phyloP scores from a whole-genome alignment of 2,329 filamentous ascomycete species.

The Aspergillus tubingensis region DNA sequence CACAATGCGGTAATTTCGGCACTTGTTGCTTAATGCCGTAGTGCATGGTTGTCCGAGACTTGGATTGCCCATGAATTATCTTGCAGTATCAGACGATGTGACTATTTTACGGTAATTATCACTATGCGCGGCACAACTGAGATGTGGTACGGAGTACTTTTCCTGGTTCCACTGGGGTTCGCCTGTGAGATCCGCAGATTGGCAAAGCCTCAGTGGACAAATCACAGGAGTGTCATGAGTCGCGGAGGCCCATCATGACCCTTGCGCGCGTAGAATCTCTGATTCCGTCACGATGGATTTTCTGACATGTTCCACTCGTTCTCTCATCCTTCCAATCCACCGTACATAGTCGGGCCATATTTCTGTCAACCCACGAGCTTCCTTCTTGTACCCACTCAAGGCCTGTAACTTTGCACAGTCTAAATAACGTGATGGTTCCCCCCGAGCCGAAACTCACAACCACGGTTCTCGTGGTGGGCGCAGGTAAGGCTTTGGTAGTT shows the following conservation, averaged over 20 bases:
- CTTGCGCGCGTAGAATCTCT: neutral
- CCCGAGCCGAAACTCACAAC: conserved; percentile 3
- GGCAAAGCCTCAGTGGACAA: neutral
- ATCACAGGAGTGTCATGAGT: neutral
- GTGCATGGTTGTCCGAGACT: neutral
- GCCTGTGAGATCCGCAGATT: neutral
- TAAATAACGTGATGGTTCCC: neutral
- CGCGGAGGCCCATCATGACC: neutral
- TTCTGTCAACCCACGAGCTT: neutral
- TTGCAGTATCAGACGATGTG: neutral
- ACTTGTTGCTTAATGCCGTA: neutral
- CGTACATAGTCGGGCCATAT: neutral
- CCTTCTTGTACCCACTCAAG: neutral
- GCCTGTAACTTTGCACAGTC: neutral
- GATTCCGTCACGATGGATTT: neutral
- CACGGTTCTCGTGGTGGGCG: conserved; percentile 22
- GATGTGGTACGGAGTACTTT: neutral
- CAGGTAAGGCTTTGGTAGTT: conserved; percentile 14
- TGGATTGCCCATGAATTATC: neutral
- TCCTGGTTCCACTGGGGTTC: neutral
- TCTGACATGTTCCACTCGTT: neutral
- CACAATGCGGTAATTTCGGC: neutral
- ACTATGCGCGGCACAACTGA: neutral
- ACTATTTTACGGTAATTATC: neutral
- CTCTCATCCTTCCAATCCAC: neutral